phyloP scores from a whole-genome alignment of 2,329 filamentous ascomycete genomes.

The Fusarium continuum region DNA sequence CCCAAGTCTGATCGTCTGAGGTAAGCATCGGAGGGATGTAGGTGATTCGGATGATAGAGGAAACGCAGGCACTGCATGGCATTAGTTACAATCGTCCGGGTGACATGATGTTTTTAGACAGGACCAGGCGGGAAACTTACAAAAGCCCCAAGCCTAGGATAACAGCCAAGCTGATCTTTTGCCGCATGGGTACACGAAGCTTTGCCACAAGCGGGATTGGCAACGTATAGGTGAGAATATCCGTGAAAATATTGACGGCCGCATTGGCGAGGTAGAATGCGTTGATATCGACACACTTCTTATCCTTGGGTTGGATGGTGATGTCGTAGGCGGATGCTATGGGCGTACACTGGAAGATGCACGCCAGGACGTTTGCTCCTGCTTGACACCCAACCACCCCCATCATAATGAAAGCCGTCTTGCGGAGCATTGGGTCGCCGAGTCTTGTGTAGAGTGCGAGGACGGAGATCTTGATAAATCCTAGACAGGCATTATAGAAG shows the following conservation, averaged over 20 bases:
- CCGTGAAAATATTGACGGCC: slow-evolving; percentile 25
- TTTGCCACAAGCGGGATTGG: slow-evolving; percentile 7
- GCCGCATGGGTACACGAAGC: slow-evolving; percentile 19
- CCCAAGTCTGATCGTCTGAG: slow-evolving; percentile 23
- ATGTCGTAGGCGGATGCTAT: slow-evolving; percentile 12
- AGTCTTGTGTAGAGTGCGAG: slow-evolving; percentile 22
- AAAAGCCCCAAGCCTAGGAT: slow-evolving; percentile 25
- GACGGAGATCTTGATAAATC: slow-evolving; percentile 32
- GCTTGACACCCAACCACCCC: slow-evolving; percentile 24
- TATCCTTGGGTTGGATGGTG: neutral
- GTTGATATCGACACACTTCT: slow-evolving; percentile 28
- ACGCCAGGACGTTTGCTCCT: slow-evolving; percentile 22
- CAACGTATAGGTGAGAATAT: slow-evolving; percentile 13
- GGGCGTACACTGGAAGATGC: slow-evolving; percentile 25
- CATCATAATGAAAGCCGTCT: slow-evolving; percentile 27
- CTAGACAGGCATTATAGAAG: slow-evolving; percentile 31
- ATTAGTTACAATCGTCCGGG: neutral
- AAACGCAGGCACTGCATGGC: slow-evolving; percentile 6
- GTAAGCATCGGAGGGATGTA: slow-evolving; percentile 32
- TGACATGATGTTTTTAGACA: too few relatives aligned
- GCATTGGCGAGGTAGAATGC: slow-evolving; percentile 29
- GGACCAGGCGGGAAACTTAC: neutral
- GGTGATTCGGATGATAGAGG: slow-evolving; percentile 28
- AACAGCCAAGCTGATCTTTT: slow-evolving; percentile 23
- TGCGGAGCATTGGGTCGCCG: slow-evolving; percentile 18